Evolutionary conservation across 257 asterid species (phyloP), one percentile per base, ranked within the genome.

Genomic region (Gardenia jasminoides): DNA sequence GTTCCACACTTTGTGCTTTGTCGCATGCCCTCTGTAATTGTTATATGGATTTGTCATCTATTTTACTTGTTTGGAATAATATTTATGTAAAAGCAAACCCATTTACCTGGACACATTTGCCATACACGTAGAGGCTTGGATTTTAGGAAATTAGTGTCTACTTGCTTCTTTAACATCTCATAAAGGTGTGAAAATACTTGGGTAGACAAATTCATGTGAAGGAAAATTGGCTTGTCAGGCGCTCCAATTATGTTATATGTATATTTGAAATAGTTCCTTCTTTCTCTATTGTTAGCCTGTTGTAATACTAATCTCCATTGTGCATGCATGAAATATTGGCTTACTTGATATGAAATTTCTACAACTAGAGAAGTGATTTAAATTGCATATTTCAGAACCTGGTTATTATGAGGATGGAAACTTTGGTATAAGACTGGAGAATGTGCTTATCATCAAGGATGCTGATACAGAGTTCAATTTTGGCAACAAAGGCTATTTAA

Each of bases 331-430:
- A 43, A 69, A 11, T 41, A 22, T 13, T 69, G 56, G 22, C 20
- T 9, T 9, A 20, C 39, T 24, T 22, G 1, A 24, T 12, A 28
- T 69, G 11, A 33, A 46, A 44, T 28, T 26, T 20, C 31, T 31
- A 24, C 17, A 44, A 41, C 46, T 30, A 43, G 28, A 41, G 52
- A 75, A 70, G 20, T 54, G 68, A 65, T 79, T 70, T 71, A 70
- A 81, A 36, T 74, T 78, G 75, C 68, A 17, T 76, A 73, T 84
- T 82, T 72, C 89, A 96, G 99, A 96, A 87, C 99, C 99, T 67
- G 99, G 99, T 74, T 96, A 93, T 80, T 96, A 96, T 1, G 99
- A 96, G 91, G 98, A 92, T 76, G 99, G 99, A 54, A 91, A 92
- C 44, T 96, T 96, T 78, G 99, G 99, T 73, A 79, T 96, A 85